Conservation (phyloP, 305 asterid species). For the Fraxinus velutina region DNA sequence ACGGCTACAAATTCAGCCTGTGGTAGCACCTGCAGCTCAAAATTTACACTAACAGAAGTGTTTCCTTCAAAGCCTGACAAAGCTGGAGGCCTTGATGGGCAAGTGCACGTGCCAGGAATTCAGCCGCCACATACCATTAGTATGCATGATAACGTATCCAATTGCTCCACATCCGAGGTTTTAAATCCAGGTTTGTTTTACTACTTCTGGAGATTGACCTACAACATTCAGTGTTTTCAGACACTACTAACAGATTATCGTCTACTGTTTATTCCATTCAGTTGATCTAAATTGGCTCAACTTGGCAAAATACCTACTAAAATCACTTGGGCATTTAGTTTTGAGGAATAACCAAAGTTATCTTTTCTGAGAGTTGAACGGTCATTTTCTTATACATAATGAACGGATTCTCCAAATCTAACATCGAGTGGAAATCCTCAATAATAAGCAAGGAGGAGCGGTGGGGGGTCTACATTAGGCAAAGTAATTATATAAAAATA, state of each 20-base stretch:
- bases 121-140: constrained; percentile 40
- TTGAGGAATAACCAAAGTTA: neutral
- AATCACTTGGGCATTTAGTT: neutral
- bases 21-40: constrained; percentile 49
- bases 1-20: constrained; percentile 39
- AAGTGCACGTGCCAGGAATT: constrained; percentile 38
- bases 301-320: neutral
- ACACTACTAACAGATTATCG: neutral
- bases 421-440: neutral
- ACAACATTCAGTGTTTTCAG: neutral
- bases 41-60: constrained; percentile 59
- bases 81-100: constrained; percentile 37
- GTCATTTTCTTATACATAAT: neutral
- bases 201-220: neutral
- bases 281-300: neutral
- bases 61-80: constrained; percentile 39
- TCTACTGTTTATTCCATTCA: neutral
- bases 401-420: neutral
- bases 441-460: neutral
- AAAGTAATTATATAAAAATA: neutral
- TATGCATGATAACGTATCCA: constrained; percentile 41
- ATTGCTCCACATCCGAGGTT: constrained; percentile 44
- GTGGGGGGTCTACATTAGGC: neutral
- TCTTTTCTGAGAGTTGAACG: neutral
- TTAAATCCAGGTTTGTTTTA: constrained; percentile 51